A percentile compares a stretch with the other conserved stretches of the same genome.
Conservation (phyloP, 2,329 filamentous ascomycete genomes). For the Claviceps sp. region DNA sequence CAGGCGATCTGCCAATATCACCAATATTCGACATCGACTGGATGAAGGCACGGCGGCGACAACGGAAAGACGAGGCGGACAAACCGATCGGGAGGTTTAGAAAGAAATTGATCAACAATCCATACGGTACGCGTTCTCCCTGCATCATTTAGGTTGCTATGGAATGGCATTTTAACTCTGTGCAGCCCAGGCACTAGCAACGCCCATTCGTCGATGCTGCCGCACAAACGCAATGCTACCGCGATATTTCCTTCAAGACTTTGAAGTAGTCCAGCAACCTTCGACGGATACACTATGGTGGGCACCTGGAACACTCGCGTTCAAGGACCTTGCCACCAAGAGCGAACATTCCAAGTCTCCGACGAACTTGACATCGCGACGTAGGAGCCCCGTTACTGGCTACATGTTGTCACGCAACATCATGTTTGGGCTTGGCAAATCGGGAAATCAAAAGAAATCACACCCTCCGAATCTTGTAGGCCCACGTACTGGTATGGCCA, state of each 20-base stretch:
- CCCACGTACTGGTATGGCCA: slow-evolving; percentile 16
- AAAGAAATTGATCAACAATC: slow-evolving; percentile 44
- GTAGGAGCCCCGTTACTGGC: slow-evolving; percentile 11
- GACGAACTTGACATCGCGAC: not conserved
- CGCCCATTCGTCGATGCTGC: slow-evolving; percentile 43
- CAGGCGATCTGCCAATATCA: slow-evolving; percentile 37
- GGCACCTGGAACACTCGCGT: slow-evolving; percentile 32
- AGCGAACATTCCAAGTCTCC: not conserved
- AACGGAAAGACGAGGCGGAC: slow-evolving; percentile 23
- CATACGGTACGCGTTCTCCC: slow-evolving; percentile 40
- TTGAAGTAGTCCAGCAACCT: slow-evolving; percentile 43
- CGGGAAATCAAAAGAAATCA: slow-evolving; percentile 10
- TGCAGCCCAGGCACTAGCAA: slow-evolving; percentile 47
- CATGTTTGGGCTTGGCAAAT: slow-evolving; percentile 17
- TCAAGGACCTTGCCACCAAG: slow-evolving; percentile 13
- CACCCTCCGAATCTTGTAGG: slow-evolving; percentile 9
- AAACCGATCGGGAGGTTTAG: slow-evolving; percentile 34
- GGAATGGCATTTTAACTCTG: slow-evolving; percentile 7
- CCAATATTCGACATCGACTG: slow-evolving; percentile 40
- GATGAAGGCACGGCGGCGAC: slow-evolving; percentile 30
- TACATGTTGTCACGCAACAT: slow-evolving; percentile 19
- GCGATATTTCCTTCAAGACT: slow-evolving; percentile 47
- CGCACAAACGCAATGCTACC: slow-evolving; percentile 39
- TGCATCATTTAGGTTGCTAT: too few relatives aligned
- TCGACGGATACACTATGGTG: slow-evolving; percentile 40